phyloP scores from a whole-genome alignment of 1,139 yeast genomes.

The Candida buenavistaensis region DNA sequence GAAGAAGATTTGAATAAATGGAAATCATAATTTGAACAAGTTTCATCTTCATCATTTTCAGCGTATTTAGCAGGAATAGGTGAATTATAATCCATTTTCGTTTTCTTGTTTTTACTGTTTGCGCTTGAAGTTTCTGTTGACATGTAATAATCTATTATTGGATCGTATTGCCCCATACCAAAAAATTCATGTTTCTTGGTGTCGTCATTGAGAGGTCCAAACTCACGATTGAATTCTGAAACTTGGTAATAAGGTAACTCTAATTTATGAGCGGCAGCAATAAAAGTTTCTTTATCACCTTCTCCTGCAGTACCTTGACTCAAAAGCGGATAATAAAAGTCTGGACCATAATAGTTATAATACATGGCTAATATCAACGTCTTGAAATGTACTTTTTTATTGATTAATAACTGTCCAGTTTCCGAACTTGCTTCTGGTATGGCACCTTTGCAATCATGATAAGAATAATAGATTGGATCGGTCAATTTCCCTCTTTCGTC shows the following conservation, averaged over 20 bases:
- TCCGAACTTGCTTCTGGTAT: conserved; percentile 63
- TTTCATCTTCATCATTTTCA: conserved; percentile 19
- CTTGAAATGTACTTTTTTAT: conserved; percentile 49
- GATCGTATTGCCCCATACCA: conserved; percentile 44
- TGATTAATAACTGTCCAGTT: conserved; percentile 57
- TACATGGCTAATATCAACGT: conserved; percentile 54
- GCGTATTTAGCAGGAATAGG: conserved; percentile 23
- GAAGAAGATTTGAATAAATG: conserved; percentile 30
- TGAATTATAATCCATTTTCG: conserved; percentile 16
- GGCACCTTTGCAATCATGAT: conserved; percentile 55
- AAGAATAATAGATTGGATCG: conserved; percentile 18
- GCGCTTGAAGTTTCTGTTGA: conserved; percentile 12
- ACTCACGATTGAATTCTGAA: conserved; percentile 38
- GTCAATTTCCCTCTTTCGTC: conserved; percentile 25
- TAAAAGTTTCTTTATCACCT: conserved; percentile 65
- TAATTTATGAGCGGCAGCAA: conserved; percentile 58
- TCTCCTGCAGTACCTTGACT: conserved; percentile 63
- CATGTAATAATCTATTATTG: conserved; percentile 33
- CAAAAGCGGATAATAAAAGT: conserved; percentile 51
- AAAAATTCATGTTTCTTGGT: conserved; percentile 27
- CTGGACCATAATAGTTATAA: conserved; percentile 56
- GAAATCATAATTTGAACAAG: conserved; percentile 27
- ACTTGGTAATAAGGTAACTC: conserved; percentile 55
- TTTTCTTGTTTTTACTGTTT: conserved; percentile 3
- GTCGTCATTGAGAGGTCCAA: conserved; percentile 27